These are phyloP conservation scores for Phaffomyces opuntiae DNA, from an alignment of 805 yeast species.

Conservation along the genomic window DNA sequence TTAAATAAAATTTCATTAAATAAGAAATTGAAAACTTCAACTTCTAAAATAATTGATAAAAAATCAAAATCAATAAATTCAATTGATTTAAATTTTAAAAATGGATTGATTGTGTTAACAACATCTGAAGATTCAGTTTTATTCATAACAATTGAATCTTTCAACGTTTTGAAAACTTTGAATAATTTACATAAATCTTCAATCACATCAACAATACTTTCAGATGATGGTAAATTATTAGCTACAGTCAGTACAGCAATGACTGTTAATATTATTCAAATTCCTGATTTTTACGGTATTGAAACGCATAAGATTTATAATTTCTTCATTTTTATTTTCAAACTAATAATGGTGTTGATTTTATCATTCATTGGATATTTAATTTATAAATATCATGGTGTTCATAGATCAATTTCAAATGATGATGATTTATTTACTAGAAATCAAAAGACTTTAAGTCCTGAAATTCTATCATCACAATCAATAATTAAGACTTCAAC, in stretches of 20 bases:
- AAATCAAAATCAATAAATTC: constrained; percentile 36
- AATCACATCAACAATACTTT: constrained; percentile 63
- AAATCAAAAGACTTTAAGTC: constrained; percentile 9
- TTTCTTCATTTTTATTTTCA: constrained; percentile 18
- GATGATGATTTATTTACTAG: constrained; percentile 22
- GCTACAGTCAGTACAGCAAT: constrained; percentile 77
- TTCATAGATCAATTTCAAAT: constrained; percentile 5
- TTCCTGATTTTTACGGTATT: constrained; percentile 43
- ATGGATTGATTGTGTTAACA: constrained; percentile 36
- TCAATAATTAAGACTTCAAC: not conserved
- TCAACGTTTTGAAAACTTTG: constrained; percentile 46
- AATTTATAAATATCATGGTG: constrained; percentile 9
- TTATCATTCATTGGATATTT: constrained; percentile 10
- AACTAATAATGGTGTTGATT: constrained; percentile 6
- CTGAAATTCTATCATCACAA: not conserved
- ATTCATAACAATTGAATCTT: constrained; percentile 34
- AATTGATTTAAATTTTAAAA: constrained; percentile 34
- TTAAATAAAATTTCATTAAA: constrained; percentile 13
- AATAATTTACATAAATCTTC: constrained; percentile 60
- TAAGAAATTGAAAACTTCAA: constrained; percentile 13
- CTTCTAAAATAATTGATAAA: constrained; percentile 14
- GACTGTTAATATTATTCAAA: constrained; percentile 52
- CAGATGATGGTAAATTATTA: constrained; percentile 58
- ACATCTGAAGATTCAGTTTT: constrained; percentile 55
- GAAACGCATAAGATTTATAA: constrained; percentile 21